These are phyloP conservation scores for Mesembryanthemum crystallinum DNA, from an alignment of 148 eudicot species.

Conservation along the genomic window DNA sequence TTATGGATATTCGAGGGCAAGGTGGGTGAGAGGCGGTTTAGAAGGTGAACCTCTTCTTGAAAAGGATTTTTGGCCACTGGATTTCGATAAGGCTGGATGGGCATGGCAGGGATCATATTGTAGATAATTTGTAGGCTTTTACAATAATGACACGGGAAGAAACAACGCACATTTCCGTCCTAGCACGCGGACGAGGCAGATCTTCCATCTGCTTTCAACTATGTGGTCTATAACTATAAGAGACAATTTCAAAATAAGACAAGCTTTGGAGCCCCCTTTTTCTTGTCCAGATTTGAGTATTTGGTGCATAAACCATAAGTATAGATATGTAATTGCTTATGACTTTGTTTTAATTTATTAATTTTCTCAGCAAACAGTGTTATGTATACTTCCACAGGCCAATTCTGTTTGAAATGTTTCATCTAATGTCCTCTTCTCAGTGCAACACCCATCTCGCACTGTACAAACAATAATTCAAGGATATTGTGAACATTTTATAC, in stretches of 20 bases:
- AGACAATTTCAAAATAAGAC: conserved; percentile 19
- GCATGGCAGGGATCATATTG: conserved; percentile 22
- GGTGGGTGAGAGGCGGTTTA: neutral
- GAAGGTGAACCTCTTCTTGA: neutral
- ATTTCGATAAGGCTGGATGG: conserved; percentile 32
- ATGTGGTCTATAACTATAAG: conserved; percentile 11
- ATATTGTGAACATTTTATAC: no score
- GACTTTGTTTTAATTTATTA: no score
- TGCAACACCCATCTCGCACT: neutral
- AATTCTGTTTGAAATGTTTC: neutral
- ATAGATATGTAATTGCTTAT: neutral
- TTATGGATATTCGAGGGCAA: conserved; percentile 4
- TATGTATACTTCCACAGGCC: neutral
- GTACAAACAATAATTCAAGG: neutral
- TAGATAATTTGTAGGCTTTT: conserved; percentile 23
- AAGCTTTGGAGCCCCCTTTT: neutral
- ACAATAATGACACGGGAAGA: conserved; percentile 11
- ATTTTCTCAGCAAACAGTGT: neutral
- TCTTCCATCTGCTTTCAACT: conserved; percentile 18
- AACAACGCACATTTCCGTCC: conserved; percentile 2
- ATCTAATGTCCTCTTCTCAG: neutral
- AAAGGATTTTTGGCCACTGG: conserved; percentile 28
- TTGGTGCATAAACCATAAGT: neutral
- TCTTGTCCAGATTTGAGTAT: conserved; percentile 1
- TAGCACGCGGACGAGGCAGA: conserved; percentile 22